phyloP scores from a whole-genome alignment of 768 basidiomycete genomes.

The Podaxis sp. region DNA sequence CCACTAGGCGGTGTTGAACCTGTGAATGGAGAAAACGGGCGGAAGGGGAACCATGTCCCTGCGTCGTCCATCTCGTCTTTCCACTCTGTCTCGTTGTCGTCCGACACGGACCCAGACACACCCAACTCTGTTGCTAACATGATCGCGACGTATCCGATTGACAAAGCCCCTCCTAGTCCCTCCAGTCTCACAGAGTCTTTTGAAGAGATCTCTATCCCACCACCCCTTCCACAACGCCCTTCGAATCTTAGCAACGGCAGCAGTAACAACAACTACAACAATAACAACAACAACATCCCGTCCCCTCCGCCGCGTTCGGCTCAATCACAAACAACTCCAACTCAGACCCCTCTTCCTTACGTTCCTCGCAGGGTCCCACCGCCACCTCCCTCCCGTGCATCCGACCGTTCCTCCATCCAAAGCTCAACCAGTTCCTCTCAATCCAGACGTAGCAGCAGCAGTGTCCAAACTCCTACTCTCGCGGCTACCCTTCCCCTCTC shows the following conservation, averaged over 20 bases:
- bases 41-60: constrained; percentile 29
- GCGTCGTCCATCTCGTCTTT: constrained; percentile 78
- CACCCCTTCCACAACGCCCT: constrained; percentile 50
- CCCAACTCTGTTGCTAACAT: constrained; percentile 42
- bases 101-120: constrained; percentile 48
- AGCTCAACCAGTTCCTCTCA: constrained; percentile 42
- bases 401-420: constrained; percentile 64
- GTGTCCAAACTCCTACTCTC: constrained; percentile 25
- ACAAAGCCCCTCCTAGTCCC: constrained; percentile 39
- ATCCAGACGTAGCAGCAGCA: constrained; percentile 17
- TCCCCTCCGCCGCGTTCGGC: constrained; percentile 25
- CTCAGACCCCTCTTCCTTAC: constrained; percentile 30
- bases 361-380: constrained; percentile 44
- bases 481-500: constrained; percentile 17
- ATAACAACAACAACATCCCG: constrained; percentile 18
- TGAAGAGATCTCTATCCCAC: constrained; percentile 62
- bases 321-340: constrained; percentile 32
- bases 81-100: constrained; percentile 80
- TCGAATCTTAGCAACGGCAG: constrained; percentile 25
- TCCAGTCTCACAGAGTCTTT: constrained; percentile 70
- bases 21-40: neutral
- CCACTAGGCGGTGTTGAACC: constrained; percentile 21
- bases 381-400: constrained; percentile 46
- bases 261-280: constrained; percentile 4
- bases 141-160: constrained; percentile 21